Evolutionary conservation across 352 stramenopile genomes (phyloP), one percentile per base, ranked within the genome.

Genomic region (Phytophthora rubi): DNA sequence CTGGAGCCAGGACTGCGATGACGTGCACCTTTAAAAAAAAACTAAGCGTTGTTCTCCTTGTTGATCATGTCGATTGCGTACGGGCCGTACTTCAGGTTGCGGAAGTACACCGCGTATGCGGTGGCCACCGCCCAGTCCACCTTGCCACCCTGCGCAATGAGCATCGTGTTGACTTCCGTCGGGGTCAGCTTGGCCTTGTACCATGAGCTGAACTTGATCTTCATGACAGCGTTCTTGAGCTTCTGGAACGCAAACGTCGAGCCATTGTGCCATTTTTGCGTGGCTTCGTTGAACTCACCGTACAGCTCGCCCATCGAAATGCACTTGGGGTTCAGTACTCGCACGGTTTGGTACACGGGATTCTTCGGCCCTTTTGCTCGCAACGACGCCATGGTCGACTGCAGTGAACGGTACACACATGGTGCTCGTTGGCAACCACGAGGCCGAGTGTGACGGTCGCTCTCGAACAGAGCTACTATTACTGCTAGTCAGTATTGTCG

Each of bases 31-130:
- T 35, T 57, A 2, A 37, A 37, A 44, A 26, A 33, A 26, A 52
- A 28, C 32, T 49, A 61, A 39, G 35, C 39, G 23, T 26, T 60
- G 26, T 30, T 39, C 33, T 35, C 21, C 45, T 23, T n/a, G 21
- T 52, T 28, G 37, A 35, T 10, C 37, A 39, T 61, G 18, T 61
- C 54, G 54, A 61, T 26, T 26, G 37, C 54, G 54, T 21, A 61
- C 7, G 54, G 35, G 35, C 54, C 54, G 37, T 61, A 61, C 37
- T 52, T 61, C 37, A 61, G 42, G 37, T 61, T 61, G 54, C 54
- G 35, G 54, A 61, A 61, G 54, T 61, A 61, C 13, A 37, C 44
- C 16, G 54, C 54, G 42, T 61, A 61, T 8, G 54, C 54, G 6
- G 54, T 61, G 28, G 54, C 54, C 21, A 61, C 18, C 6, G 21